Evolutionary conservation across 768 basidiomycete species (phyloP), one percentile per base, ranked within the genome.

Genomic region (Kockovaella imperatae): DNA sequence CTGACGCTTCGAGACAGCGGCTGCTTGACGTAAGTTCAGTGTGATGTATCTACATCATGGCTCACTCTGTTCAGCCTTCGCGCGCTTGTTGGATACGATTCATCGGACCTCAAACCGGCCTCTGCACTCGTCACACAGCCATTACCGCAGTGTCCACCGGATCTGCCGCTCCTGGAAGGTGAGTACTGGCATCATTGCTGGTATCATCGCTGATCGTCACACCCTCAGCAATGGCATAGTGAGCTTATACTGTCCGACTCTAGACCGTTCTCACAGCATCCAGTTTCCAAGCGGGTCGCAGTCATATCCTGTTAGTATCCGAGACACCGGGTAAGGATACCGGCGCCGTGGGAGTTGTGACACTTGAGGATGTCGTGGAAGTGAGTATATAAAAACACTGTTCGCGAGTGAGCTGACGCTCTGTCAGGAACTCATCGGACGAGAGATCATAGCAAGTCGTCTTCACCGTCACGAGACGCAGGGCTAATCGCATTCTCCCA

Each of bases 311-410:
- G 26, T 47, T 69, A 7, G 58, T 69, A 1, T 52, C 61, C 6
- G 39, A 42, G 2, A 6, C 30, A 10, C 64, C 67, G 4, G 67
- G 67, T 3, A 20, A 49, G 31, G 51, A 59, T 36, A 26, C 47
- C 5, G 53, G 49, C 4, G 60, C 52, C 11, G 11, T 69, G 15
- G 67, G 67, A 3, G 35, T 66, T 1, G 64, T 66, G 23, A 69
- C 64, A 6, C 55, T 69, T 1, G 67, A 69, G 35, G 67, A 69
- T 47, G 64, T 66, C 1, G 60, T 69, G 1, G 67, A 69, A 44
- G 60, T 57, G 46, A 51, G 57, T 50, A 14, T 17, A 13, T 14
- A 17, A 35, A 30, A 39, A n/a, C 32, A 35, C 18, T 29, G 36
- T 32, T 3, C 8, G 15, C 6, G 29, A 25, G 24, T 42, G 17